Conservation (phyloP, 352 stramenopile species). For the Globisporangium paroecandrum region DNA sequence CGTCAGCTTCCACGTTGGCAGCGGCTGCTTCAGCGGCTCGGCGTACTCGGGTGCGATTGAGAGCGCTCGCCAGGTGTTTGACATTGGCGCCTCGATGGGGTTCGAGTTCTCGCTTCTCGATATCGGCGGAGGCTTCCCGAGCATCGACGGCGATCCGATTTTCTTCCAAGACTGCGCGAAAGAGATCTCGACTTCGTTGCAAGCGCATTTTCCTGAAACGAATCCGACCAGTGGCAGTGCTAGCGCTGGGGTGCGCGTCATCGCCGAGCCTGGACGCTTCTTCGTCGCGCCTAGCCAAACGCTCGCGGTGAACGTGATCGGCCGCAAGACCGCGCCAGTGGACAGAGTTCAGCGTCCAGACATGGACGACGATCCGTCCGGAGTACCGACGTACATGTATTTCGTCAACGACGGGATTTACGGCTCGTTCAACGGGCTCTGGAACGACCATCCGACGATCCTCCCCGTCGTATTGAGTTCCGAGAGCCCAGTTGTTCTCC, state of each 20-base stretch:
- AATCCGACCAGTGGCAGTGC: constrained; percentile 24
- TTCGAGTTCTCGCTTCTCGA: constrained; percentile 90
- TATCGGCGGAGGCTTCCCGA: constrained; percentile 94
- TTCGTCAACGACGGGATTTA: constrained; percentile 97
- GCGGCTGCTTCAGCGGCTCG: constrained; percentile 88
- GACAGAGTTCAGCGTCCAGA: constrained; percentile 34
- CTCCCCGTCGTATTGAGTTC: constrained; percentile 64
- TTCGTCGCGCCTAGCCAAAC: constrained; percentile 91
- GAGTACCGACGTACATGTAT: constrained; percentile 86
- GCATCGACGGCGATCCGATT: constrained; percentile 68
- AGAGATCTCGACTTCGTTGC: constrained; percentile 67
- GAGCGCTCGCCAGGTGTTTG: constrained; percentile 85
- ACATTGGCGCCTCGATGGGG: constrained; percentile 82
- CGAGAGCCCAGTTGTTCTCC: constrained; percentile 19
- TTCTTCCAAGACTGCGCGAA: constrained; percentile 77
- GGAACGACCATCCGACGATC: constrained; percentile 94
- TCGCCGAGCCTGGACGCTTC: constrained; percentile 95
- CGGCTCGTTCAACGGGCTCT: constrained; percentile 95
- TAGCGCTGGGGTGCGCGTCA: constrained; percentile 69
- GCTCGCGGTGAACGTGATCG: constrained; percentile 90
- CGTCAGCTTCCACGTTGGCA: constrained; percentile 94
- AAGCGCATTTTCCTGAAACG: constrained; percentile 57
- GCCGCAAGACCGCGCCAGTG: constrained; percentile 73
- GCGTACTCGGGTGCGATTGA: constrained; percentile 89
- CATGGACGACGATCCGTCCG: not conserved